Percentiles rank a stretch among this genome's conserved stretches.
These are phyloP conservation scores for Endogone sp. DNA, from an alignment of 192 early-diverging fungal genomes.

Conservation along the genomic window DNA sequence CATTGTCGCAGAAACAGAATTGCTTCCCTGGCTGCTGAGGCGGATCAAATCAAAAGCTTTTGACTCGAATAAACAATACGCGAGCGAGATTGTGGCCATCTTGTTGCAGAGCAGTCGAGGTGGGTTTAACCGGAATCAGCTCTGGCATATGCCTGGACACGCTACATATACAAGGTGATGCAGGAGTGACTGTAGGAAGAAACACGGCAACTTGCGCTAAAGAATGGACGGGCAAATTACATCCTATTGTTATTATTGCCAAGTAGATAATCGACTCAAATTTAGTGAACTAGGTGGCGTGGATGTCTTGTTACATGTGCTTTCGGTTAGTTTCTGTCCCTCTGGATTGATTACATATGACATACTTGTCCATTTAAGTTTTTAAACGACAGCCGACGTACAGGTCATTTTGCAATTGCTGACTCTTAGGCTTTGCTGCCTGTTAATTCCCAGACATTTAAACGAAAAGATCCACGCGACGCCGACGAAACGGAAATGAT, in stretches of 20 bases:
- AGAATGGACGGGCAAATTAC: too few relatives aligned
- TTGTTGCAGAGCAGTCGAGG: constrained; percentile 67
- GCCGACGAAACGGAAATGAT: constrained; percentile 87
- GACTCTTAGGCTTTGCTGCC: not conserved
- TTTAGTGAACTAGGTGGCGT: constrained; percentile 53
- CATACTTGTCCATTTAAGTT: not conserved
- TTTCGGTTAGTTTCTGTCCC: constrained; percentile 58
- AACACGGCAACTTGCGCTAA: too few relatives aligned
- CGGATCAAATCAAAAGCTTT: constrained; percentile 59
- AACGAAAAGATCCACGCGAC: constrained; percentile 73
- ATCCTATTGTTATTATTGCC: not conserved
- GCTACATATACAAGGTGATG: not conserved
- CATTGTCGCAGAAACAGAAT: constrained; percentile 56
- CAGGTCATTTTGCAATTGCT: not conserved
- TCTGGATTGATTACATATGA: too few relatives aligned
- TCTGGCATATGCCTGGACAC: too few relatives aligned
- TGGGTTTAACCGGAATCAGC: constrained; percentile 33
- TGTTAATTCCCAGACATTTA: constrained; percentile 29
- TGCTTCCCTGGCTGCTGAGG: constrained; percentile 74
- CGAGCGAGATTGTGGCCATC: constrained; percentile 82
- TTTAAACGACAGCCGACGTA: too few relatives aligned
- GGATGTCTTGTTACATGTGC: constrained; percentile 65
- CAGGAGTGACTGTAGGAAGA: too few relatives aligned
- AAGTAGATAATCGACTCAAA: constrained; percentile 40
- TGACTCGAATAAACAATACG: constrained; percentile 85